Evolutionary conservation across 371 early-diverging fungal species (phyloP), one percentile per base, ranked within the genome.

Genomic region (Mortierella sp.): DNA sequence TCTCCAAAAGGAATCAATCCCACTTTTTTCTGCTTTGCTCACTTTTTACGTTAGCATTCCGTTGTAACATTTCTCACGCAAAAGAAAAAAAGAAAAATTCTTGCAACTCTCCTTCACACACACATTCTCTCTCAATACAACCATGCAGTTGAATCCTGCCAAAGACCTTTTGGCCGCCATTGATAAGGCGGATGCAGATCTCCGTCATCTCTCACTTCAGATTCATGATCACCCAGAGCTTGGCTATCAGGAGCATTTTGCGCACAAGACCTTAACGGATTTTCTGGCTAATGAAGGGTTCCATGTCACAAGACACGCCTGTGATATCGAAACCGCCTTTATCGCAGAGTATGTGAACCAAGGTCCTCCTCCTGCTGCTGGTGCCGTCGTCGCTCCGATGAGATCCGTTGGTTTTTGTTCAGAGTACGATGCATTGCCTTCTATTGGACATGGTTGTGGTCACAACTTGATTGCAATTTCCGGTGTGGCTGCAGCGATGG

Each of bases 391-490:
- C 0, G n/a, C 58, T 10, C 62, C 68, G 11, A 45, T 66, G 39
- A 65, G 74, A 14, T 66, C 75, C 3, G 67, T 86, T 37, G 87
- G 79, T 4, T 86, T 78, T 64, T 85, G 77, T 57, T 85, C 87
- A 10, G 86, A 86, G 76, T 85, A 69, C 62, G 87, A 87, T 64
- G 87, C 87, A 14, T 57, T 88, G 62, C 80, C 70, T 40, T 63
- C 86, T 18, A 78, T 92, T 47, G 93, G 92, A 10, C 93, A 93
- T 71, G 92, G 86, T 18, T 93, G 93, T 62, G 93, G 91, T 6
- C 91, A 92, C 68, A 91, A 92, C 64, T 55, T 93, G 64, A 93
- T 94, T 72, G 92, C 93, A 6, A 90, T 93, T 68, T 79, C 90
- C 1, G 94, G 93, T 12, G 86, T 94, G 20, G 91, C 90, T 16